phyloP scores from a whole-genome alignment of 1,284 basidiomycete species.

The Moesziomyces globuligerus region DNA sequence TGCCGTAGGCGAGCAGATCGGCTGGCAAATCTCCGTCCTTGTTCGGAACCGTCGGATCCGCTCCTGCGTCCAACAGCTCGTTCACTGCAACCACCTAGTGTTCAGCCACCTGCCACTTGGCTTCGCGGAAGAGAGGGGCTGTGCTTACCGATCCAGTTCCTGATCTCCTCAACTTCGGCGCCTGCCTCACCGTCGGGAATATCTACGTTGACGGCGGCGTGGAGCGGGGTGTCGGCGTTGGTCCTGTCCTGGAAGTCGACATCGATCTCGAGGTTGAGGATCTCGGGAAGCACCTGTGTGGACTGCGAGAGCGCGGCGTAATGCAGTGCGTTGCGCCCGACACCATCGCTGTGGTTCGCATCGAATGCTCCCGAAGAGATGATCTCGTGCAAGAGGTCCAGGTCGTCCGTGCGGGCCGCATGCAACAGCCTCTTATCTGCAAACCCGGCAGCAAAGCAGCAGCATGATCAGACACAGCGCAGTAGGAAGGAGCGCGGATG shows the following conservation, averaged over 20 bases:
- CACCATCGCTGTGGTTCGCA: conserved; percentile 57
- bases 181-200: conserved; percentile 34
- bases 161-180: conserved; percentile 73
- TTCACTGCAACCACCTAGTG: conserved; percentile 34
- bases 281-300: conserved; percentile 53
- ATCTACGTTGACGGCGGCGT: conserved; percentile 76
- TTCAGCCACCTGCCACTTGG: not conserved
- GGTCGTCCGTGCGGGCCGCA: conserved; percentile 59
- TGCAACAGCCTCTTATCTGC: conserved; percentile 58
- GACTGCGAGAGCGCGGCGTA: conserved; percentile 55
- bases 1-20: conserved; percentile 51
- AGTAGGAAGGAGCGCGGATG: too few species aligned
- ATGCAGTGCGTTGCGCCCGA: conserved; percentile 65
- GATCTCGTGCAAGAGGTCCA: conserved; percentile 55
- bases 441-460: not conserved
- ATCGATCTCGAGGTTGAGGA: conserved; percentile 73
- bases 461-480: not conserved
- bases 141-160: conserved; percentile 70
- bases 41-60: conserved; percentile 55
- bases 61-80: conserved; percentile 62
- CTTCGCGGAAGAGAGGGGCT: not conserved
- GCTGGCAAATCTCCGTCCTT: conserved; percentile 59
- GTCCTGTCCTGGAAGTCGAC: conserved; percentile 82
- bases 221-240: conserved; percentile 81
- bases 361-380: conserved; percentile 50